These are phyloP conservation scores for Paecilomyces variotii DNA, from an alignment of 2,329 filamentous ascomycete genomes.

Conservation along the genomic window DNA sequence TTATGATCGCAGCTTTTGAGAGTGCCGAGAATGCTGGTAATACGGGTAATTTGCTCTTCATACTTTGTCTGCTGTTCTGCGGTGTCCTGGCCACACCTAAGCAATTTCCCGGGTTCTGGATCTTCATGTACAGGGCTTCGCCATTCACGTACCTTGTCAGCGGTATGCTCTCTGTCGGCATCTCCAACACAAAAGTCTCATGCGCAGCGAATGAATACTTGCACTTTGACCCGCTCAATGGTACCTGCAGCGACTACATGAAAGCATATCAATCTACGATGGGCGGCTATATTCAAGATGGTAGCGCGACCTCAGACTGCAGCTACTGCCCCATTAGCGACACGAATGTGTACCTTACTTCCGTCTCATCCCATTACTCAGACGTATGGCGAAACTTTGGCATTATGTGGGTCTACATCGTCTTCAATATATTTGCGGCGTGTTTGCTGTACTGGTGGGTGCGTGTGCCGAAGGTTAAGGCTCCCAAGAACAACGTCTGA, in stretches of 20 bases:
- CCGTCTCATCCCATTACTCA: conserved; percentile 35
- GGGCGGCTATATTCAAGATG: conserved; percentile 56
- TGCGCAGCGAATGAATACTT: conserved; percentile 24
- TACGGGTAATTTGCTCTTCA: conserved; percentile 52
- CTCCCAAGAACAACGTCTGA: no score
- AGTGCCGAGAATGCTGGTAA: conserved; percentile 61
- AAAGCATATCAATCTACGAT: conserved; percentile 43
- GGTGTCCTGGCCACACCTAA: conserved; percentile 54
- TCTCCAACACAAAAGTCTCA: no score
- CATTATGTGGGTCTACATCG: conserved; percentile 45
- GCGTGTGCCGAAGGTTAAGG: conserved; percentile 35
- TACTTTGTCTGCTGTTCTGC: conserved; percentile 54
- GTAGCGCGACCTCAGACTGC: conserved; percentile 50
- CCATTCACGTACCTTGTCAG: conserved; percentile 57
- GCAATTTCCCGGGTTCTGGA: conserved; percentile 63
- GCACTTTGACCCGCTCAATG: conserved; percentile 40
- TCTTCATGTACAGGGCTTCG: conserved; percentile 64
- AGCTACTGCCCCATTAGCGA: conserved; percentile 36
- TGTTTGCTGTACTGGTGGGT: conserved; percentile 47
- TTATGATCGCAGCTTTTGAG: conserved; percentile 63
- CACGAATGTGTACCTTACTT: conserved; percentile 47
- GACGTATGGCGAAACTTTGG: conserved; percentile 49
- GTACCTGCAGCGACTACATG: conserved; percentile 57
- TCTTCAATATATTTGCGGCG: conserved; percentile 44
- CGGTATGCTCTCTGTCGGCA: conserved; percentile 29